A percentile compares a stretch with the other conserved stretches of the same genome.
Conservation (phyloP, 2,329 filamentous ascomycete species). For the Daldinia sp. region DNA sequence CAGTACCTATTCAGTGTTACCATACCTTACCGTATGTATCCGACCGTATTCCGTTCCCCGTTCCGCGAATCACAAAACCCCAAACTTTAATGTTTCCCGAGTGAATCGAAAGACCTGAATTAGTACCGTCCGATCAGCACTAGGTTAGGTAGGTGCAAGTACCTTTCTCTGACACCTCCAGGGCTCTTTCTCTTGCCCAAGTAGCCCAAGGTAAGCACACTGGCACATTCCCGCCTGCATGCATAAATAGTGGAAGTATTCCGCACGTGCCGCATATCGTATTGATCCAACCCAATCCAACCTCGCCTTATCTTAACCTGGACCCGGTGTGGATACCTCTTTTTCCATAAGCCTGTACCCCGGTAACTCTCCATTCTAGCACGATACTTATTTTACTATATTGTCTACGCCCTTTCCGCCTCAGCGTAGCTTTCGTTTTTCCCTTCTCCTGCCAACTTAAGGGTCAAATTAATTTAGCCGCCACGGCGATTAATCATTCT, state of each 20-base stretch:
- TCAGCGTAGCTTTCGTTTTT: constrained; percentile 2
- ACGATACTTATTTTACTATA: constrained; percentile 36
- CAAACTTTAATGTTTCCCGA: not conserved
- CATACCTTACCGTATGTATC: not conserved
- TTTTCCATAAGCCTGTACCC: constrained; percentile 5
- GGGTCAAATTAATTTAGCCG: constrained; percentile 37
- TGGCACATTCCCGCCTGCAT: constrained; percentile 3
- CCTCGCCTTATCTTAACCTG: constrained; percentile 37
- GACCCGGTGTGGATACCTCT: not conserved
- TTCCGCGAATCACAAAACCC: not conserved
- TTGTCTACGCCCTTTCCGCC: constrained; percentile 27
- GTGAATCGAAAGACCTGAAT: constrained; percentile 7
- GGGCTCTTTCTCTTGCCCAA: not conserved
- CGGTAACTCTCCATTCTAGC: constrained; percentile 4
- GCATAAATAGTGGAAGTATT: constrained; percentile 19
- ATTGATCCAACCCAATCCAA: constrained; percentile 28
- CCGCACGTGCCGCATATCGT: constrained; percentile 37
- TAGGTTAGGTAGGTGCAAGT: constrained; percentile 32
- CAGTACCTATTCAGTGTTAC: not conserved
- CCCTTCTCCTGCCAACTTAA: constrained; percentile 21
- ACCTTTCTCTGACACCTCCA: not conserved
- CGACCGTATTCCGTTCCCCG: not conserved
- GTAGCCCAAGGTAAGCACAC: no score
- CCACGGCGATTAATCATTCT: constrained; percentile 31
- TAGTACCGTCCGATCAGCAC: constrained; percentile 30